Base-by-base conservation (phyloP, 169 alveolate genomes). In the Eimeria nieschulzi region DNA sequence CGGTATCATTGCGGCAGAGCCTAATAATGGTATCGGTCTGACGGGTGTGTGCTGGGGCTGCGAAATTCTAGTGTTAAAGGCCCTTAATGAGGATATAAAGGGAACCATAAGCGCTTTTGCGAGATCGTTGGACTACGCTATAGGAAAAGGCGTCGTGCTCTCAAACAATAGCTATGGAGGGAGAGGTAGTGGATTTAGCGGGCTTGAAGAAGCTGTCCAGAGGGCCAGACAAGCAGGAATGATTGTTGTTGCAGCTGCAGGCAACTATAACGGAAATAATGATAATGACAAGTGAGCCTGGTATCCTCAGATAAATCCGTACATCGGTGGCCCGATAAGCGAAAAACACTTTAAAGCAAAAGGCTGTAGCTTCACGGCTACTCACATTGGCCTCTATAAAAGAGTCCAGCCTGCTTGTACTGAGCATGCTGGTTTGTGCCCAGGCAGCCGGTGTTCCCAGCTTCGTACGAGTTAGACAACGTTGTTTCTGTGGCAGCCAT, bases 1-100 rank as follows among this genome's bases (percentile, higher is more conserved):
- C 0, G 96, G 96, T 7, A 92, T 95, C 87, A 94, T 95, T 53
- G 94, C 96, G 15, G 96, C 96, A 7, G 93, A 90, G 83, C 95
- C 96, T 21, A 94, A 95, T 87, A 95, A 83, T 59, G 84, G 87
- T 19, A 83, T 93, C 15, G 96, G 96, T 10, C 92, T 95, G 63
- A 86, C 96, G 10, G 96, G 96, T n/a, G 92, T 95, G 33, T 95
- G 96, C 91, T 92, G 95, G 96, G 92, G 92, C 68, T 95, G 96
- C 72, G 91, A 94, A 33, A 83, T 95, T 68, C 91, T 93, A 95
- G 93, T 91, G 33, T 63, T 95, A 46, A 95, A 95, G 84, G 96
- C 94, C 21, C 76, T 95, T 15, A 94, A 95, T 83, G 87, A 94
- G 64, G 94, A 93, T 59, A 95, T 95, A 63, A 93, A 93, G 73